Evolutionary conservation across 31 red algal genomes (phyloP), one percentile per base, ranked within the genome.

Genomic region (Endocladia muricata): DNA sequence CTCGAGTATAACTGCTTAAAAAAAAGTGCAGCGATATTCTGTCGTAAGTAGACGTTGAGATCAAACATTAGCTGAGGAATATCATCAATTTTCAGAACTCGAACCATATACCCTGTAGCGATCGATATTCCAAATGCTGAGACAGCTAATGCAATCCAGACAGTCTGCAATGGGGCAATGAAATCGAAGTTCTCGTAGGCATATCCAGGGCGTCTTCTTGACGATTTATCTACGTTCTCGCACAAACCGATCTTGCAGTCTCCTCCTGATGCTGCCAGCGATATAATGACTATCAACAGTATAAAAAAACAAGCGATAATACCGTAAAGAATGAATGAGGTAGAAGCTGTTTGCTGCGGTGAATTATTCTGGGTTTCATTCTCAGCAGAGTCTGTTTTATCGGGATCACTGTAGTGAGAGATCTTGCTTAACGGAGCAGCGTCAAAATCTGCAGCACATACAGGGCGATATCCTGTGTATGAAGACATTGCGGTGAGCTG

Each of bases 181-280:
- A 68, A 68, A 68, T 41, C 0, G 38, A 68, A 68, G 55, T 58
- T 58, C 13, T 4, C 13, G 55, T 28, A 58, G 6, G 6, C 25
- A 13, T 22, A 6, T 4, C 6, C 55, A 6, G 55, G 4, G 6
- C 30, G 6, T 5, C 30, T 5, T 0, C 30, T 0, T 5, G 63
- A 38, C 8, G 63, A 68, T 22, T 0, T 22, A 34, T 68, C 63
- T 0, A 68, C 25, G 6, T 38, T 40, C 7, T 22, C 5, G 63
- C 63, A 68, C 21, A 68, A 68, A 34, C 63, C 63, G 7, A 68
- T 22, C 36, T 68, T 68, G 21, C 70, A 67, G 25, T 58, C 55
- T 58, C n/a, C n/a, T n/a, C n/a, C n/a, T n/a, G n/a, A n/a, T n/a
- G n/a, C n/a, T n/a, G n/a, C n/a, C n/a, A n/a, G n/a, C n/a, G n/a